These are phyloP conservation scores for Citrus mangshanensis DNA, from an alignment of 345 rosid genomes.

Conservation along the genomic window DNA sequence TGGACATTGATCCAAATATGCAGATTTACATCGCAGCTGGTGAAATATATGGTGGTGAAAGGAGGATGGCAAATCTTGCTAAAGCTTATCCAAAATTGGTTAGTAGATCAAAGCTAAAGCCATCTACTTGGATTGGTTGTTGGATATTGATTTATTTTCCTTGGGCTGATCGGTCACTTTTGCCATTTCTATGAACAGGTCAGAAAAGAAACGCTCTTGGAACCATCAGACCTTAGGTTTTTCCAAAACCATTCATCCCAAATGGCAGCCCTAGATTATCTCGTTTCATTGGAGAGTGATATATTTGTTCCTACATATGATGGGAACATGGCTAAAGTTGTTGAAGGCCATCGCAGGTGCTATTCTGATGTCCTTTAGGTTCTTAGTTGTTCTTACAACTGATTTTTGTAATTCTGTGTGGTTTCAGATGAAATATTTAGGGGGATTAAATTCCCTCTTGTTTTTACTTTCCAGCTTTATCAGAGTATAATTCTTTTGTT, in stretches of 20 bases:
- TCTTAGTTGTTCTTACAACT: neutral
- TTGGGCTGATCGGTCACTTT: neutral
- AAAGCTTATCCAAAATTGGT: conserved; percentile 73
- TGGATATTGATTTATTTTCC: neutral
- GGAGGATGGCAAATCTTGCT: conserved; percentile 69
- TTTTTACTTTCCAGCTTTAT: neutral
- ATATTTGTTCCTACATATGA: conserved; percentile 92
- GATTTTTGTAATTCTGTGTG: conserved; percentile 6
- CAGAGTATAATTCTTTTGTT: conserved; percentile 10
- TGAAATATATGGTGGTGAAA: conserved; percentile 73
- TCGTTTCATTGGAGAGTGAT: conserved; percentile 91
- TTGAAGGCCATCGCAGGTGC: conserved; percentile 98
- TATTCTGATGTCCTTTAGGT: neutral
- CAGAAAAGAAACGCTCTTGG: conserved; percentile 74
- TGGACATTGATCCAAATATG: conserved; percentile 66
- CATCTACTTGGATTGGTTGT: neutral
- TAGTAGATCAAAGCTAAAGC: conserved; percentile 26
- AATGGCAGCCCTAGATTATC: conserved; percentile 96
- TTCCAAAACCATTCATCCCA: conserved; percentile 85
- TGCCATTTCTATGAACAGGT: conserved; percentile 47
- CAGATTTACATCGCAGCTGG: conserved; percentile 87
- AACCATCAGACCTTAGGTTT: conserved; percentile 62
- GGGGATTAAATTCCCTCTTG: conserved; percentile 2
- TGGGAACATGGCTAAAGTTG: conserved; percentile 99
- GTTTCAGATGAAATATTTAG: conserved; percentile 19